A percentile compares a stretch with the other conserved stretches of the same genome.
phyloP scores from a whole-genome alignment of 345 rosid genomes.

The Moricandia arvensis region DNA sequence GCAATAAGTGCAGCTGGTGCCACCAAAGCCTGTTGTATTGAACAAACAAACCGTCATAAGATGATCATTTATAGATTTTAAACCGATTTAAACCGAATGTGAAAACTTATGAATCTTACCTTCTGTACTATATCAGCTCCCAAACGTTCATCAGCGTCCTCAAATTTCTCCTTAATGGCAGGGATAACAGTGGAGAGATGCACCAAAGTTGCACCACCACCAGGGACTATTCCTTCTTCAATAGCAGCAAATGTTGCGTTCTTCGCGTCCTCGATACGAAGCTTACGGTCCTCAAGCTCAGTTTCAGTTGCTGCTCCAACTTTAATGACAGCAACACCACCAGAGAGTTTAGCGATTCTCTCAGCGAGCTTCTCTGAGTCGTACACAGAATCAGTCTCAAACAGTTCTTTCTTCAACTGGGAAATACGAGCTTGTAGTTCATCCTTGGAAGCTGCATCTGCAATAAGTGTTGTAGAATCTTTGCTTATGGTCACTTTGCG shows the following conservation, averaged over 20 bases:
- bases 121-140: conserved; percentile 97
- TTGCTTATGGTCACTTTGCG: conserved; percentile 78
- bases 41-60: not conserved
- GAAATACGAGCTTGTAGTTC: conserved; percentile 79
- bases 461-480: conserved; percentile 83
- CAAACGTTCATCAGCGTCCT: conserved; percentile 77
- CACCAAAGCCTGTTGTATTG: conserved; percentile 59
- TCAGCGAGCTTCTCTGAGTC: conserved; percentile 89
- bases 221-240: conserved; percentile 98
- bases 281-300: conserved; percentile 96
- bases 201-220: conserved; percentile 91
- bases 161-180: conserved; percentile 71
- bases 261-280: conserved; percentile 93
- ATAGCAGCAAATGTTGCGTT: conserved; percentile 98
- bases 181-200: conserved; percentile 76
- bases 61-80: not conserved
- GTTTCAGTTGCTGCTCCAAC: conserved; percentile 99
- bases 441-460: conserved; percentile 94
- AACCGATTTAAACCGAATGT: not conserved
- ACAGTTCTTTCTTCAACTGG: conserved; percentile 78
- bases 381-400: conserved; percentile 85
- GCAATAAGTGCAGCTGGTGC: conserved; percentile 91
- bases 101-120: conserved; percentile 43
- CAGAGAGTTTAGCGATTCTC: conserved; percentile 91
- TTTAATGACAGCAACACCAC: conserved; percentile 96